Percentiles rank a stretch among this genome's conserved stretches.
Conservation (phyloP, 169 alveolate species). For the Cyclospora cayetanensis region DNA sequence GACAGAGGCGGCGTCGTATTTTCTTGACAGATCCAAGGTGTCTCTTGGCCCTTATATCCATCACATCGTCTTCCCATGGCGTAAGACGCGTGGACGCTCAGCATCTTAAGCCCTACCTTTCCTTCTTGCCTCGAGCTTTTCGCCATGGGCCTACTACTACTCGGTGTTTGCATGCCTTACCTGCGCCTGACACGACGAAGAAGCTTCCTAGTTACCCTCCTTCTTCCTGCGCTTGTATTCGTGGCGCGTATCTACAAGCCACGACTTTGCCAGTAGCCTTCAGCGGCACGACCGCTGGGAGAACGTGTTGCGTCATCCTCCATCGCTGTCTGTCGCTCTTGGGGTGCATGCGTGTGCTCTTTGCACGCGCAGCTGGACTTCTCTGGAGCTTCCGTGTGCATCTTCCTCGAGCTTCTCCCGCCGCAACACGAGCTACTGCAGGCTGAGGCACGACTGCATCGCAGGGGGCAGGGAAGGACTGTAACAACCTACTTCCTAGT, state of each 20-base stretch:
- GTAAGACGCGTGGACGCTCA: background rate
- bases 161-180: no score
- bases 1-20: slow-evolving; percentile 18
- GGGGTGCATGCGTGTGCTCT: background rate
- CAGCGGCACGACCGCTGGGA: background rate
- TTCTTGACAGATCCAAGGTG: slow-evolving; percentile 37
- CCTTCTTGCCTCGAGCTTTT: no score
- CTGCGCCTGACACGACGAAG: no score
- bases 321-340: background rate
- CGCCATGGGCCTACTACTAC: no score
- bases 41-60: slow-evolving; percentile 60
- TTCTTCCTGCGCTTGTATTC: no score
- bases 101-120: no score
- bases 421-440: slow-evolving; percentile 70
- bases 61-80: slow-evolving; percentile 69
- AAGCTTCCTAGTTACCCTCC: no score
- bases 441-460: slow-evolving; percentile 73
- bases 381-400: slow-evolving; percentile 63
- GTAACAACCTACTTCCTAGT: slow-evolving; percentile 60
- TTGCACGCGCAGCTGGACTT: slow-evolving; percentile 55
- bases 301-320: background rate
- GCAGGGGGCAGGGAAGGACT: slow-evolving; percentile 68
- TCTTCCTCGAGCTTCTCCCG: slow-evolving; percentile 66
- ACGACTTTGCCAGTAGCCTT: no score
- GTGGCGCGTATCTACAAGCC: no score